These are phyloP conservation scores for Cordyceps javanica DNA, from an alignment of 2,329 filamentous ascomycete species.

Conservation along the genomic window DNA sequence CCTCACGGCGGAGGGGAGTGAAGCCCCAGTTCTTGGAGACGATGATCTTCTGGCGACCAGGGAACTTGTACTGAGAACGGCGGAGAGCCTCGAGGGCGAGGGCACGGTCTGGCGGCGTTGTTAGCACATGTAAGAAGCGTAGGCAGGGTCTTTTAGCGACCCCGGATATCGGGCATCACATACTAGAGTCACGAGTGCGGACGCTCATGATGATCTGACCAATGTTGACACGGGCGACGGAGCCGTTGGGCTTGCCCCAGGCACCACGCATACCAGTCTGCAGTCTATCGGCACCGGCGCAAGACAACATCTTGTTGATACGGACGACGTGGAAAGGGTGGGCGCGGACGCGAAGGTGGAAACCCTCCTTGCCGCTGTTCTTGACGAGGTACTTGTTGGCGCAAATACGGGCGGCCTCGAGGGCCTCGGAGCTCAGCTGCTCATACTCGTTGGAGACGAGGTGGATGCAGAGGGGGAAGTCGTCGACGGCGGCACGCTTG, in stretches of 20 bases:
- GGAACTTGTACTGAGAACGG: conserved; percentile 99
- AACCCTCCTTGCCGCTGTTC: conserved; percentile 64
- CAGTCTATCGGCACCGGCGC: conserved; percentile 99
- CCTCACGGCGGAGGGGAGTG: conserved; percentile 94
- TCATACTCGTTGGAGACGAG: conserved; percentile 99
- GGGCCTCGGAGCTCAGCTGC: conserved; percentile 98
- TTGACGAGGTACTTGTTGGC: conserved; percentile 96
- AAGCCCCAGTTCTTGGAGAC: conserved; percentile 99
- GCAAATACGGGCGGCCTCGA: conserved; percentile 99
- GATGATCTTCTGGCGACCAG: conserved; percentile 99
- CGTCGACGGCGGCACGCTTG: conserved; percentile 98
- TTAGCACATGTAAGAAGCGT: neutral
- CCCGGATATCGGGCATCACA: conserved; percentile 28
- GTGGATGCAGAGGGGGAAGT: conserved; percentile 99
- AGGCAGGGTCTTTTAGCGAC: too few species aligned
- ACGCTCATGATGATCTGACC: conserved; percentile 98
- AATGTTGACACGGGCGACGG: conserved; percentile 99
- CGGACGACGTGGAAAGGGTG: conserved; percentile 99
- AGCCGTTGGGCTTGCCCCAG: conserved; percentile 99
- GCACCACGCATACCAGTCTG: conserved; percentile 99
- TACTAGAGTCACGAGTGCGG: conserved; percentile 90
- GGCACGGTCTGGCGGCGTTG: conserved; percentile 60
- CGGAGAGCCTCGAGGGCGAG: conserved; percentile 97
- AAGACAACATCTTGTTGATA: conserved; percentile 99
- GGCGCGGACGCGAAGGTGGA: conserved; percentile 74